Evolutionary conservation across 2,329 filamentous ascomycete species (phyloP).

Genomic region (Aspergillus unguis): DNA sequence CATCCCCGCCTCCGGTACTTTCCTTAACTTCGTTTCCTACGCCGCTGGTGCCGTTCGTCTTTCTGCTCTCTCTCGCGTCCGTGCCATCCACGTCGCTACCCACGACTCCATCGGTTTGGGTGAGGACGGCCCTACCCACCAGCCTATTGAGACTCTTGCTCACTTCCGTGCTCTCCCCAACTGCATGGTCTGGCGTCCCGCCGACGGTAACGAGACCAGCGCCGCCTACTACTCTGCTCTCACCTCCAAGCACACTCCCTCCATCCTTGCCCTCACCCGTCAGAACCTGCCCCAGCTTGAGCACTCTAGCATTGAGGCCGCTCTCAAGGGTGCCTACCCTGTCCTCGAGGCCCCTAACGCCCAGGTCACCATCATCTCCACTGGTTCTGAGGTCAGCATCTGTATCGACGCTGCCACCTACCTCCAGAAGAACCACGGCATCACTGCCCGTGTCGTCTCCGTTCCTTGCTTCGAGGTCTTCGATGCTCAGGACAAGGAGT

Average conservation of each 20-base stretch:
- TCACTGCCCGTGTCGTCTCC: conserved; percentile 89
- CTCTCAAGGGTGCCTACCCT: conserved; percentile 93
- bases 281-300: conserved; percentile 99
- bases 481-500: conserved; percentile 89
- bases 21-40: conserved; percentile 99
- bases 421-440: conserved; percentile 80
- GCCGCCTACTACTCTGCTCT: conserved; percentile 96
- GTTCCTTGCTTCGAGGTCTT: conserved; percentile 98
- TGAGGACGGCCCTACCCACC: conserved; percentile 97
- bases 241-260: conserved; percentile 84
- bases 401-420: conserved; percentile 89
- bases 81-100: conserved; percentile 91
- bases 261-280: conserved; percentile 89
- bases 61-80: conserved; percentile 84
- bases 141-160: conserved; percentile 96
- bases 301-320: conserved; percentile 84
- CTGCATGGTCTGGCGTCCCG: conserved; percentile 99
- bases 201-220: conserved; percentile 96
- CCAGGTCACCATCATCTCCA: conserved; percentile 84
- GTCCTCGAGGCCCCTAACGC: conserved; percentile 80
- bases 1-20: conserved; percentile 91
- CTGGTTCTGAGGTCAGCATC: conserved; percentile 93
- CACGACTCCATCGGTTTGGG: conserved; percentile 99
- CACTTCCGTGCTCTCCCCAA: conserved; percentile 99
- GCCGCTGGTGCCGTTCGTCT: conserved; percentile 93